Base-by-base conservation (phyloP, 495 filamentous ascomycete species). In the Clavariopsis aquatica region DNA sequence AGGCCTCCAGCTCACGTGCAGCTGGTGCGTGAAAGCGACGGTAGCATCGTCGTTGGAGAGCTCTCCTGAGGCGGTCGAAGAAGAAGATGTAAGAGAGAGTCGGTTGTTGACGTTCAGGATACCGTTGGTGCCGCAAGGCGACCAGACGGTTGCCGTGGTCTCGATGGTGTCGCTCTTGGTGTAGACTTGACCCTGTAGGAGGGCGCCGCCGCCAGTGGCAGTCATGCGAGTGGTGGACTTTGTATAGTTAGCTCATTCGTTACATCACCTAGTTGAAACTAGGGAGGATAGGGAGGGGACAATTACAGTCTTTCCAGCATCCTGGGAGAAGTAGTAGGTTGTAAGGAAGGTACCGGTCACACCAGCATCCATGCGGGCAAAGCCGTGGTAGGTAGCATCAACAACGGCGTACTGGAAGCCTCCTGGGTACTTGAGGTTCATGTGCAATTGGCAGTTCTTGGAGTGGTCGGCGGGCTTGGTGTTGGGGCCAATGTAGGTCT, bases 21-120 rank as follows among this genome's bases (percentile, higher is more conserved):
- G 43, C 74, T 83, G 79, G 71, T 84, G 80, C 27, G 80, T 82
- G 71, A 84, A 81, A 52, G 78, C 77, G 55, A 83, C 76, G 38
- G 82, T 84, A 62, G 82, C 82, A 62, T 84, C 81, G 69, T 84
- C 82, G 74, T 84, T 78, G 41, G 79, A 80, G 69, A 84, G 74
- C 67, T 79, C 74, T 57, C 81, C 81, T 17, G 62, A 66, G 56
- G 79, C 81, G n/a, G 61, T 72, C 57, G 67, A 10, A 73, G 79
- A 78, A 69, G 69, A 74, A 70, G 73, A 74, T 57, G 78, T 80
- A 34, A 84, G 74, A 13, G 78, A 77, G 46, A 84, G 79, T 69
- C 82, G 79, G 80, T 84, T 84, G 78, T 84, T 84, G 74, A 84
- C 74, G 77, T 83, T 83, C 74, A 84, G 77, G 71, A 84, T 81